Base-by-base conservation (phyloP, 495 filamentous ascomycete genomes). In the Penicillium coprophilum region DNA sequence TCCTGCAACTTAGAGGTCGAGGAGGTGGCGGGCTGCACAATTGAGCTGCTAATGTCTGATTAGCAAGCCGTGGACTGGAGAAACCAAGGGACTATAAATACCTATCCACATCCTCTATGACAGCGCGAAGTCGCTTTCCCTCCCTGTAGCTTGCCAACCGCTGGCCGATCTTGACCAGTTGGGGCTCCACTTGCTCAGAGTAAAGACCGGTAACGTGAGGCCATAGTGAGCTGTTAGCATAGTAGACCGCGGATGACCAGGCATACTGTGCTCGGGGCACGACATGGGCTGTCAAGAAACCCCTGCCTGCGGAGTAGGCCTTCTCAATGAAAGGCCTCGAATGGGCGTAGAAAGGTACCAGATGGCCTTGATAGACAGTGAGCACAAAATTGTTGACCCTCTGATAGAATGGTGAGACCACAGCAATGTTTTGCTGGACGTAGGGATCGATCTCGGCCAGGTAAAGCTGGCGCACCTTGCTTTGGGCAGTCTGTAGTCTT, bases 121-220 rank as follows among this genome's bases (percentile, higher is more conserved):
- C 80, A 11, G 82, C 77, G 56, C 84, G 77, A 15, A 88, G 57
- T 50, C 79, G 83, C 62, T 82, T 85, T 3, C 81, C 82, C 55
- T 91, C 87, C 12, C 81, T 83, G 71, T 97, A 92, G 55, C 89
- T 82, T 6, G 92, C 94, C 15, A 98, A 81, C 10, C 93, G 82
- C 73, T 97, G 88, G 13, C 90, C 86, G 58, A 99, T 97, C 59
- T 91, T 88, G 46, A 94, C 83, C 1, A 99, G 80, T 67, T 99
- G 94, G 11, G 95, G 95, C 72, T 97, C 92, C 8, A 99, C 93
- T 60, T 93, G 94, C 66, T 94, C 84, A 31, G 86, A 86, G 61
- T 96, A 97, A 11, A 96, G 72, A 23, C 90, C 81, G 27, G 86
- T 80, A 7, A 97, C 21, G 61, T 85, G 85, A 8, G 92, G 92